A percentile compares a stretch with the other conserved stretches of the same genome.
Evolutionary conservation across 495 filamentous ascomycete genomes (phyloP).

Genomic region (Pseudevernia furfuracea): DNA sequence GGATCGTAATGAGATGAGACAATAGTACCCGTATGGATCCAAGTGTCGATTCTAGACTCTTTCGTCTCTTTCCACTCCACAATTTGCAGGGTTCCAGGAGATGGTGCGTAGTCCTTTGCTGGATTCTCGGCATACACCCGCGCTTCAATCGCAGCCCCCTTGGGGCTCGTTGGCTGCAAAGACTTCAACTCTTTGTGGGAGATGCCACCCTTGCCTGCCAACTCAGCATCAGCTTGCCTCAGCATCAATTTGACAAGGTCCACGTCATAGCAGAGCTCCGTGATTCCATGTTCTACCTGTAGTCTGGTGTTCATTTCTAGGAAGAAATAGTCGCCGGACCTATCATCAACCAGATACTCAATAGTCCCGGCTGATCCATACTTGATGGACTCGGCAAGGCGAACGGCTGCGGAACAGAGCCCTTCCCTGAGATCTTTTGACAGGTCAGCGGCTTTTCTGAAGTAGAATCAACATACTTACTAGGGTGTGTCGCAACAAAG

Average conservation of each 20-base stretch:
- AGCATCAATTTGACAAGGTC: conserved; percentile 54
- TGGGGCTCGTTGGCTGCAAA: conserved; percentile 32
- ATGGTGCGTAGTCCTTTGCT: conserved; percentile 47
- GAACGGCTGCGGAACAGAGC: conserved; percentile 45
- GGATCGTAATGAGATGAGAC: conserved; percentile 53
- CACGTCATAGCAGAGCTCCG: conserved; percentile 51
- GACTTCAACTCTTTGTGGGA: conserved; percentile 29
- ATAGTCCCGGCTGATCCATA: conserved; percentile 56
- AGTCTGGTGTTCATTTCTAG: conserved; percentile 62
- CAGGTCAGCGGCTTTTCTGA: conserved; percentile 1
- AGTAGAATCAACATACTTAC: conserved; percentile 13
- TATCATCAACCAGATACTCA: conserved; percentile 57
- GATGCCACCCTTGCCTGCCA: conserved; percentile 38
- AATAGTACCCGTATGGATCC: conserved; percentile 48
- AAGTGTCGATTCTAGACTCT: conserved; percentile 52
- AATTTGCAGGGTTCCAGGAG: conserved; percentile 48
- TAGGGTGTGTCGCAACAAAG: conserved; percentile 40
- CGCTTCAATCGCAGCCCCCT: conserved; percentile 49
- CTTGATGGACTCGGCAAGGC: conserved; percentile 44
- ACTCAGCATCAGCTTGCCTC: conserved; percentile 43
- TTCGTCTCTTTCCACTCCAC: conserved; percentile 43
- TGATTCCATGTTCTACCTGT: conserved; percentile 62
- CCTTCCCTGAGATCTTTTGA: conserved; percentile 37
- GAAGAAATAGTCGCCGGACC: conserved; percentile 53
- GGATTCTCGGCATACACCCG: conserved; percentile 58